These are phyloP conservation scores for Trichoderma semiorbis DNA, from an alignment of 2,329 filamentous ascomycete genomes.

Conservation along the genomic window DNA sequence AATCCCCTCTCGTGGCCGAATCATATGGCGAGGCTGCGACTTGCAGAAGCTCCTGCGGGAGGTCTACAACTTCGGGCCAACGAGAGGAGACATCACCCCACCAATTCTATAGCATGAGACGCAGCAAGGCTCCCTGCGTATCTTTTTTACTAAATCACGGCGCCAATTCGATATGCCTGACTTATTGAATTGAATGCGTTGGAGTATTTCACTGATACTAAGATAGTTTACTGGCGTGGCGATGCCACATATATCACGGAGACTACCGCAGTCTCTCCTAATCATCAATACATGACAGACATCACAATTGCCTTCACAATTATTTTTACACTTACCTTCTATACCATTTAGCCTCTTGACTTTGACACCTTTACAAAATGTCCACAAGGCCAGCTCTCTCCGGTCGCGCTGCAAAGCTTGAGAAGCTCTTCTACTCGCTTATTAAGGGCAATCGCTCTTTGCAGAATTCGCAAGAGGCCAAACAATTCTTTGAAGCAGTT, in stretches of 20 bases:
- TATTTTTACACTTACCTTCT: not conserved
- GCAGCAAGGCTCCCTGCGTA: not conserved
- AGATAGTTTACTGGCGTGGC: not conserved
- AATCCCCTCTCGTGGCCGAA: not conserved
- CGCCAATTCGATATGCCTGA: not conserved
- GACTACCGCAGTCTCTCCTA: not conserved
- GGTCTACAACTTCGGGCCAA: not conserved
- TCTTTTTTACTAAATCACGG: not conserved
- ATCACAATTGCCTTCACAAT: not conserved
- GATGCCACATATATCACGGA: not conserved
- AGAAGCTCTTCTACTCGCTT: constrained; percentile 15
- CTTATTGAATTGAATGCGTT: not conserved
- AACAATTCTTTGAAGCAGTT: constrained; percentile 21
- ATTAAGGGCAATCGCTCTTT: constrained; percentile 15
- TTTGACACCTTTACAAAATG: not conserved
- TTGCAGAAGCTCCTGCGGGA: not conserved
- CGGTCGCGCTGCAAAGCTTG: constrained; percentile 9
- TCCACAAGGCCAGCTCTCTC: not conserved
- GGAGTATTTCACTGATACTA: not conserved
- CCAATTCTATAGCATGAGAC: not conserved
- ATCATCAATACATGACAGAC: not conserved
- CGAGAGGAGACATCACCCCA: not conserved
- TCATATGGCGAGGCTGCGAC: constrained; percentile 6
- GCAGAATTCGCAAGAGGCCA: constrained; percentile 17
- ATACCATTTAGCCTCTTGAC: not conserved